Evolutionary conservation across 164 flowering plant genomes (phyloP), one percentile per base, ranked within the genome.

Genomic region (Umbilicus rupestris): DNA sequence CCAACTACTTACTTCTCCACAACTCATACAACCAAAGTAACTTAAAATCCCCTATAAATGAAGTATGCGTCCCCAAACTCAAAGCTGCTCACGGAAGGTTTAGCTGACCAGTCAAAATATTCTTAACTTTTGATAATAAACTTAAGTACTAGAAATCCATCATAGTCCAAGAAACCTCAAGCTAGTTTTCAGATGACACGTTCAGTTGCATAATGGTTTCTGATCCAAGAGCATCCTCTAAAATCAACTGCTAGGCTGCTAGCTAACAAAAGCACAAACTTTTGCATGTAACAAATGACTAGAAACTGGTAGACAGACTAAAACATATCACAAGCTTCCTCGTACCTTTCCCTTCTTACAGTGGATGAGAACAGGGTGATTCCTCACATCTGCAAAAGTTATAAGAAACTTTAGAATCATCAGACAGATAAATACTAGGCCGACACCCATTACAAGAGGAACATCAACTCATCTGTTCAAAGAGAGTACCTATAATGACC

Each of bases 301-400:
- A 17, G 24, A 58, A 31, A 58, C 6, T 58, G 31, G 17, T 14
- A 31, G n/a, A 58, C 24, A 26, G 19, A 30, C 22, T 60, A 30
- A 58, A 7, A 24, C 26, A 31, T 12, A 11, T 11, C 35, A 58
- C 14, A 57, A 19, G 35, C 35, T 58, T 31, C 19, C 16, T 8
- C 60, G 20, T 84, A 88, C 95, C 95, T 86, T 88, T 73, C 91
- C 91, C 7, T 80, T 83, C 66, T 79, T 88, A 83, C 91, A 84
- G 60, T 86, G 96, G 64, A 88, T 87, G 74, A 89, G 69, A 71
- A 84, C 78, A 29, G 92, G 92, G 73, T 85, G 86, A 72, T 86
- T 84, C 75, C 87, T 77, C 68, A 85, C 90, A 85, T 87, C 92
- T 87, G 81, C 17, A 83, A 64, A 71, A 16, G 39, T 71, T 41